Percentiles rank a stretch among this genome's conserved stretches.
Conservation (phyloP, 345 rosid species). For the Bruguiera gymnorhiza region DNA sequence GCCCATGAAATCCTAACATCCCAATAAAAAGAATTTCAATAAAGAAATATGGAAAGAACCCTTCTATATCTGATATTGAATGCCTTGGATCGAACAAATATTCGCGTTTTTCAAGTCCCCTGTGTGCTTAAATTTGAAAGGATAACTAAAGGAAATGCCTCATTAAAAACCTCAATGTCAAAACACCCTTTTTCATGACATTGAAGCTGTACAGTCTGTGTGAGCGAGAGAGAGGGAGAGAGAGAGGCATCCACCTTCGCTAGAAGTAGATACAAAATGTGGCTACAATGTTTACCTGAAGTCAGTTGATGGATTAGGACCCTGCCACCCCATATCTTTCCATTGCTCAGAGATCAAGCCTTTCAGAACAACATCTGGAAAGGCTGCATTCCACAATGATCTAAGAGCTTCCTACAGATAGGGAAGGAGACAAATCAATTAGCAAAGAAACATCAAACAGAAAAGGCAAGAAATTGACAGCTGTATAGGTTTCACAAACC, state of each 20-base stretch:
- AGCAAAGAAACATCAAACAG: too few species aligned
- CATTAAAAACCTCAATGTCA: conserved; percentile 4
- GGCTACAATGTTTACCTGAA: conserved; percentile 53
- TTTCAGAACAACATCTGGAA: conserved; percentile 56
- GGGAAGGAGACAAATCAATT: neutral
- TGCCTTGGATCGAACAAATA: too few species aligned
- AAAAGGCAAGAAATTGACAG: too few species aligned
- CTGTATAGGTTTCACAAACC: too few species aligned
- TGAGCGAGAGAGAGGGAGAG: neutral
- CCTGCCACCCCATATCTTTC: conserved; percentile 99
- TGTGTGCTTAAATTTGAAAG: too few species aligned
- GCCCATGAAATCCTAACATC: too few species aligned
- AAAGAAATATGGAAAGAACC: too few species aligned
- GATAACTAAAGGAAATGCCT: too few species aligned
- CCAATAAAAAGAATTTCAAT: too few species aligned
- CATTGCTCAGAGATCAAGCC: conserved; percentile 90
- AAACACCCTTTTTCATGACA: conserved; percentile 1
- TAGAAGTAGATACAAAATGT: neutral
- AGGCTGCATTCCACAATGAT: conserved; percentile 74
- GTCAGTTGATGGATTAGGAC: conserved; percentile 95
- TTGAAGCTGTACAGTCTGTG: neutral
- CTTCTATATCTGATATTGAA: too few species aligned
- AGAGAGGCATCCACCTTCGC: neutral
- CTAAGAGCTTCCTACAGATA: conserved; percentile 70
- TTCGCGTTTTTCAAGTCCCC: too few species aligned